Evolutionary conservation across 1,284 basidiomycete genomes (phyloP), one percentile per base, ranked within the genome.

Genomic region (Fomitopsis betulina): DNA sequence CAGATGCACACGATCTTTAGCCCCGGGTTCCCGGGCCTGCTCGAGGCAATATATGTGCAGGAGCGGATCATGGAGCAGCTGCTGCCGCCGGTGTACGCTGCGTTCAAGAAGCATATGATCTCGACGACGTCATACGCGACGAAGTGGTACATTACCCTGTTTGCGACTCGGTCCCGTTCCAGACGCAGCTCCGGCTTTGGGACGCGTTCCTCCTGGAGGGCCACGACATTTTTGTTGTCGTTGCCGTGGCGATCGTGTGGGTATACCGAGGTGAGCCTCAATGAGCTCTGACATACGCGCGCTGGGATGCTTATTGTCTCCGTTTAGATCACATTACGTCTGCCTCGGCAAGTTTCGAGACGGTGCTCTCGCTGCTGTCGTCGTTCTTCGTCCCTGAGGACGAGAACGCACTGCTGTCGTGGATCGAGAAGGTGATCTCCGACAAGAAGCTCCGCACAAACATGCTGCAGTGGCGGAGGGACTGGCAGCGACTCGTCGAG

Each of bases 101-200:
- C 89, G 19, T 93, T 98, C 73, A 85, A 88, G 75, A 87, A 85
- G 62, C 87, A 97, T 65, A 90, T 86, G 82, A 90, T 99, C 62
- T 91, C 90, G 5, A 94, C 93, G 3, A 96, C 94, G 40, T 87
- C 93, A 17, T 99, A 96, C 73, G 96, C 94, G 33, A 98, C 96
- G 1, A 98, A 98, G 73, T 99, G 96, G 96, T 99, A 98, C 74
- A 99, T 99, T 72, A 99, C 97, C 2, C 78, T 99, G 17, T 96
- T 96, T 68, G 87, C 94, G 55, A 97, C 70, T 91, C 91, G 1
- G 87, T 99, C n/a, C 95, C 96, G 13, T 99, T 97, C 72, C 91
- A 95, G 73, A 94, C 90, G 47, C 95, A 98, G 76, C 76, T 99
- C 40, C 82, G 97, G 58, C 70, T 99, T 23, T 99, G 96, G 96